Conservation (phyloP, 2,329 filamentous ascomycete species). For the Plenodomus biglobosus region DNA sequence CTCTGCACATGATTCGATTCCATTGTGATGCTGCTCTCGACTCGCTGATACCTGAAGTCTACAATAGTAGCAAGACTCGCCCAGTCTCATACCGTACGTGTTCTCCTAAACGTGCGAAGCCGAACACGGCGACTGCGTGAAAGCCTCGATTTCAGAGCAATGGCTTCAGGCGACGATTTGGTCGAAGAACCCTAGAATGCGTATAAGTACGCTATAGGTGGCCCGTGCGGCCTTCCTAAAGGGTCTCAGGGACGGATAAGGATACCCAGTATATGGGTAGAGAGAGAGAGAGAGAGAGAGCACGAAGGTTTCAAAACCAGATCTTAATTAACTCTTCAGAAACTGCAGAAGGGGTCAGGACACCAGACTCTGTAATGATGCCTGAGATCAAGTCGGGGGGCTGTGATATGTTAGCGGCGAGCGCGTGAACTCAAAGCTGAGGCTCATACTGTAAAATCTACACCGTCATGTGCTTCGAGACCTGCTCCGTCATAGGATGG, state of each 20-base stretch:
- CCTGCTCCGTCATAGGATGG: constrained; percentile 19
- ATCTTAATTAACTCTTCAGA: constrained; percentile 71
- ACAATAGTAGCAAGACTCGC: background rate
- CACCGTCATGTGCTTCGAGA: constrained; percentile 51
- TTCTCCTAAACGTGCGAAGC: constrained; percentile 15
- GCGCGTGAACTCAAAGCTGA: background rate
- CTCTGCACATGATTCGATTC: too few relatives aligned
- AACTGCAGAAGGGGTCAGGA: constrained; percentile 69
- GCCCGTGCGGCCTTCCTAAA: background rate
- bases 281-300: too few relatives aligned
- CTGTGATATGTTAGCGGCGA: constrained; percentile 39
- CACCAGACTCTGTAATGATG: constrained; percentile 74
- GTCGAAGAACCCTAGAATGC: too few relatives aligned
- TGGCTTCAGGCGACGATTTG: too few relatives aligned
- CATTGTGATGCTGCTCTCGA: background rate
- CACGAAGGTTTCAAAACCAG: constrained; percentile 43
- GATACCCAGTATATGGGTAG: constrained; percentile 6
- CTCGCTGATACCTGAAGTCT: constrained; percentile 1
- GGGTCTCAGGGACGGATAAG: background rate
- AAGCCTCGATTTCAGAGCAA: constrained; percentile 7
- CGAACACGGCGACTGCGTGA: constrained; percentile 7
- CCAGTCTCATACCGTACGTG: constrained; percentile 10
- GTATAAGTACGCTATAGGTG: constrained; percentile 8
- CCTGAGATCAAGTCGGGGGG: constrained; percentile 70
- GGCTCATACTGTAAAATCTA: constrained; percentile 68